Conservation (phyloP, 225 moss, liverwort and hornwort genomes). For the Climacium dendroides region DNA sequence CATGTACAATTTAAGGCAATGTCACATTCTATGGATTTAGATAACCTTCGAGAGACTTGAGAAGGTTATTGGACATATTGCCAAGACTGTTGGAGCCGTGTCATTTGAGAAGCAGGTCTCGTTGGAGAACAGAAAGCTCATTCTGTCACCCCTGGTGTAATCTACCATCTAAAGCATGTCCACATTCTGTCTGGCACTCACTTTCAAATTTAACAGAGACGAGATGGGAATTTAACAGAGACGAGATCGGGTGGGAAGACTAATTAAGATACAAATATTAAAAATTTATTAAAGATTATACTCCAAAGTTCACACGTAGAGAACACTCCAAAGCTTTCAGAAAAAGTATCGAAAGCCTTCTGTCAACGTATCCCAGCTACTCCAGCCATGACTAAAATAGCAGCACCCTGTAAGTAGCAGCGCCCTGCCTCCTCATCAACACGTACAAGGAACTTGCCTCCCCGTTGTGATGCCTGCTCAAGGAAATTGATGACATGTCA, state of each 20-base stretch:
- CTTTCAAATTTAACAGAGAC: not conserved
- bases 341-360: not conserved
- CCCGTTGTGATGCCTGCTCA: constrained; percentile 59
- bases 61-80: not conserved
- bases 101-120: not conserved
- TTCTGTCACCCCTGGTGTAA: not conserved
- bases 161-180: not conserved
- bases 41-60: not conserved
- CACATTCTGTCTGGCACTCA: not conserved
- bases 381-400: constrained; percentile 85
- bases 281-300: not conserved
- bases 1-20: not conserved
- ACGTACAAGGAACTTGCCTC: constrained; percentile 46
- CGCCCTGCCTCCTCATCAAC: constrained; percentile 46
- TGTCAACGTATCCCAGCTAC: constrained; percentile 12
- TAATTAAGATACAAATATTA: not conserved
- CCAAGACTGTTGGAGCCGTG: not conserved
- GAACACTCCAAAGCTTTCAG: not conserved
- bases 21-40: not conserved
- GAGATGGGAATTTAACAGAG: not conserved
- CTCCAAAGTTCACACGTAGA: not conserved
- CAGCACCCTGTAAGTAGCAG: constrained; percentile 64
- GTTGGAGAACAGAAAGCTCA: not conserved
- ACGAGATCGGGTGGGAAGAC: not conserved
- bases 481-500: not conserved